Base-by-base conservation (phyloP, 345 rosid species). In the Gossypium raimondii region DNA sequence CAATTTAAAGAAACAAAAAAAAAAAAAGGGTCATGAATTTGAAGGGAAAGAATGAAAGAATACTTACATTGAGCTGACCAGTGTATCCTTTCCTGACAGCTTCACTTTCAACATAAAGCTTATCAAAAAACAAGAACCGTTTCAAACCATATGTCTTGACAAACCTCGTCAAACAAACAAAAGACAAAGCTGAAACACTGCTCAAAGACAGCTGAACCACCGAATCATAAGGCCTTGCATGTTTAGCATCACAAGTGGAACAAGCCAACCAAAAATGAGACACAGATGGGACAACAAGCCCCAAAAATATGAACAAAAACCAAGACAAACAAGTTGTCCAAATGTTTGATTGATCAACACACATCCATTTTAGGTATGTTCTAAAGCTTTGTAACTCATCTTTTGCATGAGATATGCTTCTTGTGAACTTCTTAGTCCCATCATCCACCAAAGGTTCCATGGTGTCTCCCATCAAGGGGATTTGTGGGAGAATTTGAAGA, bases 41-140 rank as follows among this genome's bases (percentile, higher is more conserved):
- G 9, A 51, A 63, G 34, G 17, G 12, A 24, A 53, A 44, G 70
- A 24, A 64, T 1, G 25, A 73, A 64, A 9, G 27, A 56, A 56
- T 18, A 56, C 96, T 53, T 80, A 91, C 98, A 83, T 91, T 84
- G 87, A 94, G 98, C 81, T 87, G 90, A 29, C 73, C 81, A 14
- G 90, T 89, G 90, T 95, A 91, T n/a, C 91, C 88, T 0, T 59
- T 58, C 1, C 99, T 77, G 0, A 93, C 98, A 12, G 86, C 87
- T 78, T 91, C 97, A 85, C 98, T 92, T 75, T 91, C 99, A 74
- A 87, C 87, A 67, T 89, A 90, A 13, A 95, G 99, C 84, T 93
- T 93, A 60, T 95, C 99, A 57, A 95, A 85, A 86, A 95, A 95
- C 73, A 95, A 79, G 77, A 94, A 94, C 72, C 99, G 70, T 27